Base-by-base conservation (phyloP, 2,329 filamentous ascomycete species). In the Diplodia seriata region DNA sequence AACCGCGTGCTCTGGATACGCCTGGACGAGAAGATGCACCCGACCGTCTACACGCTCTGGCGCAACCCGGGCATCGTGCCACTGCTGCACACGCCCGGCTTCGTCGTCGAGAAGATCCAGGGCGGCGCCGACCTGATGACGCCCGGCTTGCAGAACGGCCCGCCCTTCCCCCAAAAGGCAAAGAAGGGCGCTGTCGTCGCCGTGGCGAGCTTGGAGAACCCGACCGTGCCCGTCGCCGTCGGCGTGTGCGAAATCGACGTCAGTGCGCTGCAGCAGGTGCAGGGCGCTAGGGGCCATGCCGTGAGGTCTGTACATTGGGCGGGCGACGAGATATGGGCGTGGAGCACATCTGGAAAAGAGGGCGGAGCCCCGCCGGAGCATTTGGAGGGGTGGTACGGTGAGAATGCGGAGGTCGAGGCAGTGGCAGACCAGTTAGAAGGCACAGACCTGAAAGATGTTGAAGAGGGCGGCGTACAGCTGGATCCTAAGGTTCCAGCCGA, bases 101-200 rank as follows among this genome's bases (percentile, higher is more conserved):
- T 87, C 29, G 86, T 88, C 3, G 85, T 90, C 73, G 81, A 85
- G 69, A 90, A 90, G 76, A 78, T 91, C 9, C 85, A 85, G 68
- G 83, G 84, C 8, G 89, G 89, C 4, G 88, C 89, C 23, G 88
- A 90, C 76, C 79, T 91, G 57, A 91, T 91, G 89, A 90, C 86
- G 1, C 89, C 89, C 1, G 89, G 89, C 9, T 78, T 91, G 15
- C 85, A 88, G 33, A 84, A 86, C 64, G 88, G 89, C 1, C 87
- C 88, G 12, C 88, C 88, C 1, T 91, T 90, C 73, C 87, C 88
- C 4, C 72, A 79, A 43, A 81, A 81, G 56, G 89, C 89, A 2
- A 85, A 82, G 63, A 86, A 87, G 73, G 87, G 85, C 1, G 81
- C 87, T 3, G 78, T 90, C 31, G 87, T 90, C n/a, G 88, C 87